Conservation (phyloP, 2,329 filamentous ascomycete genomes). For the Magnaporthales sp. region DNA sequence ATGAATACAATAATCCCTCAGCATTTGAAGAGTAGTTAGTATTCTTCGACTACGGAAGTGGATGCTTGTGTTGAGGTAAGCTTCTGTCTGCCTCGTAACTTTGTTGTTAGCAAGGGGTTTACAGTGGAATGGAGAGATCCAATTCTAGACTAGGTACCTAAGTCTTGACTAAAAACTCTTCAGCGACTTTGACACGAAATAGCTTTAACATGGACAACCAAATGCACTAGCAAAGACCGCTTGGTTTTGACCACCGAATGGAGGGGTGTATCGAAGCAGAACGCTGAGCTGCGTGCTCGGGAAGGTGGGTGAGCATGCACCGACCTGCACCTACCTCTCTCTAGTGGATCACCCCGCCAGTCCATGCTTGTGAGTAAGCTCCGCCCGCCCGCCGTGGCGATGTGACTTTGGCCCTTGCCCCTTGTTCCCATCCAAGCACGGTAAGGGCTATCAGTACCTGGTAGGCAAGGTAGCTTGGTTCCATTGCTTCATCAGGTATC, state of each 20-base stretch:
- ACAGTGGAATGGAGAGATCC: neutral
- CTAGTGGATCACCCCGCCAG: constrained; percentile 1
- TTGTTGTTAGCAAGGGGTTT: neutral
- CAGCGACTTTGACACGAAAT: neutral
- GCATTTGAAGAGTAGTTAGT: neutral
- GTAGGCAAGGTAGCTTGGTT: neutral
- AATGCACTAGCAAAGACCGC: neutral
- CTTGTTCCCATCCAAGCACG: neutral
- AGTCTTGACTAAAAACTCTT: neutral
- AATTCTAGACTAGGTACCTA: neutral
- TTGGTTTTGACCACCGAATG: neutral
- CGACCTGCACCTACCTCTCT: neutral
- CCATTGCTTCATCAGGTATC: constrained; percentile 2
- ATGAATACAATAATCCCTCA: neutral
- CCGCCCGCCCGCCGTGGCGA: constrained; percentile 2
- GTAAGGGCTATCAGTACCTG: neutral
- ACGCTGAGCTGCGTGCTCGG: neutral
- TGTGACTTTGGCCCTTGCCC: constrained; percentile 1
- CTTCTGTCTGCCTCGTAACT: neutral
- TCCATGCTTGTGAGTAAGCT: constrained; percentile 2
- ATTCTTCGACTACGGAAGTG: neutral
- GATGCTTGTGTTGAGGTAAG: neutral
- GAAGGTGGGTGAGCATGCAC: neutral
- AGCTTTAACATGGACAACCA: neutral
- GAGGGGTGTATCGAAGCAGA: neutral